phyloP scores from a whole-genome alignment of 495 filamentous ascomycete genomes.

The Polyplosphaeria fusca region DNA sequence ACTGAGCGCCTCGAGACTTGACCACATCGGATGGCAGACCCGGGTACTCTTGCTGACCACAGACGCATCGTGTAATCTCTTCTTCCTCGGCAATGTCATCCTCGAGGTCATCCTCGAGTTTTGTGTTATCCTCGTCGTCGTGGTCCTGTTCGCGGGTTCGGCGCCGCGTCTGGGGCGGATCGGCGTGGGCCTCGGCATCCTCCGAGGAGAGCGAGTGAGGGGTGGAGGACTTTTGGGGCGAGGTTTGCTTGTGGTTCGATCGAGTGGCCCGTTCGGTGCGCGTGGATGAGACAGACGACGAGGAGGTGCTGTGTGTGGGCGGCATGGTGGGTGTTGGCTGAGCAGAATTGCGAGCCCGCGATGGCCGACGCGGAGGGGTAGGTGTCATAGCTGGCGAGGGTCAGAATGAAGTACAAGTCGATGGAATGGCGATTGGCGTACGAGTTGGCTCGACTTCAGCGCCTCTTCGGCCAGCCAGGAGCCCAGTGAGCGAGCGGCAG shows the following conservation, averaged over 20 bases:
- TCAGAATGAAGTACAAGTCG: background rate
- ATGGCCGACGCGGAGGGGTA: conserved; percentile 80
- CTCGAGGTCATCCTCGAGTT: conserved; percentile 53
- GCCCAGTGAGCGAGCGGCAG: too few relatives aligned
- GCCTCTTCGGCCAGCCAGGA: too few relatives aligned
- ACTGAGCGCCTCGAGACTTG: conserved; percentile 34
- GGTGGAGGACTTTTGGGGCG: conserved; percentile 69
- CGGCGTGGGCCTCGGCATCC: conserved; percentile 65
- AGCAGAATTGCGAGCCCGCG: conserved; percentile 79
- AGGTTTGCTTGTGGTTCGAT: conserved; percentile 66
- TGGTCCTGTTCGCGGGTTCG: conserved; percentile 65
- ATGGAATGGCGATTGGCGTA: background rate
- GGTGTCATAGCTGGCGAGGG: too few relatives aligned
- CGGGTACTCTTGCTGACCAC: conserved; percentile 90
- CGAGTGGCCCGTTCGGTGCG: conserved; percentile 68
- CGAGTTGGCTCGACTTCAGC: too few relatives aligned
- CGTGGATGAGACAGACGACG: conserved; percentile 67
- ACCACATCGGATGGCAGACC: conserved; percentile 68
- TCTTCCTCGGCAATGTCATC: conserved; percentile 73
- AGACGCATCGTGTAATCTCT: conserved; percentile 91
- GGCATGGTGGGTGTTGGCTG: conserved; percentile 61
- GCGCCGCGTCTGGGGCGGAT: conserved; percentile 68
- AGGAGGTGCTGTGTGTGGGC: conserved; percentile 69
- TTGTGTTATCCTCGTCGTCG: conserved; percentile 54
- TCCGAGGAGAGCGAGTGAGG: conserved; percentile 73